These are phyloP conservation scores for Sporisorium scitamineum DNA, from an alignment of 1,284 basidiomycete species.

Conservation along the genomic window DNA sequence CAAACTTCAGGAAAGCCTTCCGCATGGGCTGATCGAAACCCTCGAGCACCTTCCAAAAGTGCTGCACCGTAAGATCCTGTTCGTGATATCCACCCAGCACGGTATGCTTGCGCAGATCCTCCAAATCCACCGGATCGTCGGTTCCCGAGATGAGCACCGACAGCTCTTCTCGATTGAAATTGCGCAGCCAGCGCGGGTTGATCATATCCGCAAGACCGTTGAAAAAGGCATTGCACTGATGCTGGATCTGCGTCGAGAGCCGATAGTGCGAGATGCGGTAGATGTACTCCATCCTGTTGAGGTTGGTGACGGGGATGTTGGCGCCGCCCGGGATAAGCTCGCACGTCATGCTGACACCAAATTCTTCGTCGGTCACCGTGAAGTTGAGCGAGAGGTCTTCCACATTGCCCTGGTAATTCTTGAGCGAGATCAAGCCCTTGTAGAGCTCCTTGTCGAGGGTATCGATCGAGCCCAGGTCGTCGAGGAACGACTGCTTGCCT, in stretches of 20 bases:
- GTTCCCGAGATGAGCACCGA: slow-evolving; percentile 62
- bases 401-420: slow-evolving; percentile 87
- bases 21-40: slow-evolving; percentile 54
- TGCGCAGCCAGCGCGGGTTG: slow-evolving; percentile 66
- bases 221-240: slow-evolving; percentile 80
- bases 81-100: slow-evolving; percentile 65
- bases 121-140: slow-evolving; percentile 64
- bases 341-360: slow-evolving; percentile 82
- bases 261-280: slow-evolving; percentile 89
- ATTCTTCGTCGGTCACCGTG: slow-evolving; percentile 90
- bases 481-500: slow-evolving; percentile 66
- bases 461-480: slow-evolving; percentile 62
- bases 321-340: slow-evolving; percentile 87
- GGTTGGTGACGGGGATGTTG: slow-evolving; percentile 86
- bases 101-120: slow-evolving; percentile 62
- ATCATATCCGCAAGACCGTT: slow-evolving; percentile 66
- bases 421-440: slow-evolving; percentile 89
- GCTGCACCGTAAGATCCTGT: slow-evolving; percentile 62
- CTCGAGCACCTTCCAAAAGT: slow-evolving; percentile 65
- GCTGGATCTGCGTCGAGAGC: slow-evolving; percentile 83
- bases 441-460: slow-evolving; percentile 80
- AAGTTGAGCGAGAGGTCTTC: slow-evolving; percentile 95
- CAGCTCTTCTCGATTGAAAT: slow-evolving; percentile 65
- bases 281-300: slow-evolving; percentile 89
- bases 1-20: slow-evolving; percentile 64